phyloP scores from a whole-genome alignment of 305 asterid genomes.

The Fraxinus sp. region DNA sequence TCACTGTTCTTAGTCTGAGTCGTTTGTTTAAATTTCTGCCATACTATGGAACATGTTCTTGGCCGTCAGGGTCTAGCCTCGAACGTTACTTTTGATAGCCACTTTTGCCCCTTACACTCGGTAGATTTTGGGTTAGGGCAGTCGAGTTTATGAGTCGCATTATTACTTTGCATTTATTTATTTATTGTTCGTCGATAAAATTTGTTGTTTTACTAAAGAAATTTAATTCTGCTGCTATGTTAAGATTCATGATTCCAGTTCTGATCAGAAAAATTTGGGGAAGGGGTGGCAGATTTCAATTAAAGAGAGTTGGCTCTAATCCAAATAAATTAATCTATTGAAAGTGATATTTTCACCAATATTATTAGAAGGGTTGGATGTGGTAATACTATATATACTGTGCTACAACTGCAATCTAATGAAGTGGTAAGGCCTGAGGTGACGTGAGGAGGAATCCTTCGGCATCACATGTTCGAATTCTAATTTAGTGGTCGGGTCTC shows the following conservation, averaged over 20 bases:
- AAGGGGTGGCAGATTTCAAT: not conserved
- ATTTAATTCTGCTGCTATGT: not conserved
- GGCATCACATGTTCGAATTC: too few relatives aligned
- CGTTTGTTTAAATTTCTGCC: not conserved
- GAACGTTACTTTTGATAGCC: not conserved
- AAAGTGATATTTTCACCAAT: not conserved
- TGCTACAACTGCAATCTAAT: not conserved
- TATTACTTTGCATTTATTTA: not conserved
- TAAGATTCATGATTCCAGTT: not conserved
- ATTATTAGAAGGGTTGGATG: not conserved
- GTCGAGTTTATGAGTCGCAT: not conserved
- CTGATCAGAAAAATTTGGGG: not conserved
- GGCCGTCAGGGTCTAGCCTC: not conserved
- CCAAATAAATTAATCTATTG: not conserved
- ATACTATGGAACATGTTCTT: not conserved
- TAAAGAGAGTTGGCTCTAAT: not conserved
- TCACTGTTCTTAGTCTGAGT: not conserved
- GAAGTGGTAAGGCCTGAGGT: not conserved
- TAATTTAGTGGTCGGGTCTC: too few relatives aligned
- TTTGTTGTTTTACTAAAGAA: not conserved
- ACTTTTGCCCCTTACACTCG: not conserved
- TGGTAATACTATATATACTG: not conserved
- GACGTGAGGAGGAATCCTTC: too few relatives aligned
- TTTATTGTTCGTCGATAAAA: not conserved
- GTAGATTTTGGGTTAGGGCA: not conserved